phyloP scores from a whole-genome alignment of 2,329 filamentous ascomycete species.

The Dothideomycetes sp. region DNA sequence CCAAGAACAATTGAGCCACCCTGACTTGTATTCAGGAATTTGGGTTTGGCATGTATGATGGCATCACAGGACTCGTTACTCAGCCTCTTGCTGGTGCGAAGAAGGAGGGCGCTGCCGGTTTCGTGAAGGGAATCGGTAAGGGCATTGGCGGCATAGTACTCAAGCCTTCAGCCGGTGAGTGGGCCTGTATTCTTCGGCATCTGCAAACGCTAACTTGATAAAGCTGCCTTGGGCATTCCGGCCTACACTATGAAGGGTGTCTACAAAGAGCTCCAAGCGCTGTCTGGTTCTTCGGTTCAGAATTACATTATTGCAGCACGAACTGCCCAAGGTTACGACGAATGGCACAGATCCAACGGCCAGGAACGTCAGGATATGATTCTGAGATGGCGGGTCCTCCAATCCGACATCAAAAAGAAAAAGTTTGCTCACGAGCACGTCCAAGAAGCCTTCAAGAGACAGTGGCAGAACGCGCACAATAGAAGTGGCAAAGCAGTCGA shows the following conservation, averaged over 20 bases:
- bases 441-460: constrained; percentile 32
- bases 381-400: constrained; percentile 52
- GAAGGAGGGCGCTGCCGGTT: constrained; percentile 53
- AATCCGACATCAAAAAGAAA: constrained; percentile 50
- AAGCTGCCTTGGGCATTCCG: constrained; percentile 37
- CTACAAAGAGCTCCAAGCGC: constrained; percentile 61
- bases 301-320: constrained; percentile 74
- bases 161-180: constrained; percentile 58
- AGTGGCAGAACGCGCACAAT: constrained; percentile 24
- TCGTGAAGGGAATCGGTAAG: constrained; percentile 70
- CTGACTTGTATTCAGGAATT: constrained; percentile 44
- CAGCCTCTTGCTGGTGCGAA: constrained; percentile 58
- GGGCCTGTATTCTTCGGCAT: not conserved
- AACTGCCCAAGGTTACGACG: constrained; percentile 64
- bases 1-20: not conserved
- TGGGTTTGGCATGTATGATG: constrained; percentile 64
- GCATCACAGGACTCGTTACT: constrained; percentile 64
- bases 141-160: constrained; percentile 66
- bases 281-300: constrained; percentile 60
- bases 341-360: constrained; percentile 45
- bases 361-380: constrained; percentile 59
- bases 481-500: not conserved
- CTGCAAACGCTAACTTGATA: not conserved
- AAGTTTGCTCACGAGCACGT: constrained; percentile 48
- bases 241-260: constrained; percentile 72